A percentile compares a stretch with the other conserved stretches of the same genome.
Conservation (phyloP, 1,139 yeast genomes). For the Protomyces inundatus region DNA sequence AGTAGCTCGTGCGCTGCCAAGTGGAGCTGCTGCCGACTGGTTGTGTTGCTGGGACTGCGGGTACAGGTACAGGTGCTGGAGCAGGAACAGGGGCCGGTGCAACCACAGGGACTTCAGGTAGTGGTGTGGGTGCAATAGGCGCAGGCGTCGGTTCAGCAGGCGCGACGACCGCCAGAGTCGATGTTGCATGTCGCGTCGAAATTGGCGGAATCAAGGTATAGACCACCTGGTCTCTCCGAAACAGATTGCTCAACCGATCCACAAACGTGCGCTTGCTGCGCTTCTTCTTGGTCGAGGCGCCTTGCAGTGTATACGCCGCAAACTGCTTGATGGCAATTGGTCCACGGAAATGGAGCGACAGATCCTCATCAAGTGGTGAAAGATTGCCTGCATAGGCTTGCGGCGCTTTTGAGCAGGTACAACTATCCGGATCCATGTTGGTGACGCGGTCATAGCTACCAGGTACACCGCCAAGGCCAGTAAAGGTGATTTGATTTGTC, state of each 20-base stretch:
- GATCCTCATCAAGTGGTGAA: slow-evolving; percentile 81
- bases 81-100: slow-evolving; percentile 33
- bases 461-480: slow-evolving; percentile 61
- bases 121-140: slow-evolving; percentile 7
- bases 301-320: slow-evolving; percentile 60
- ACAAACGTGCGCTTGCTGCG: slow-evolving; percentile 43
- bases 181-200: slow-evolving; percentile 35
- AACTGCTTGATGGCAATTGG: slow-evolving; percentile 75
- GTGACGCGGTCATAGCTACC: slow-evolving; percentile 75
- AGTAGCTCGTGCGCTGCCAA: slow-evolving; percentile 76
- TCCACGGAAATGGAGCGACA: slow-evolving; percentile 91
- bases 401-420: slow-evolving; percentile 53
- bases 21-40: slow-evolving; percentile 40
- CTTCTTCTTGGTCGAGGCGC: slow-evolving; percentile 37
- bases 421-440: slow-evolving; percentile 59
- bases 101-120: slow-evolving; percentile 34
- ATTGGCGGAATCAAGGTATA: slow-evolving; percentile 72
- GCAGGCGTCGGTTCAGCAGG: slow-evolving; percentile 15
- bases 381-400: slow-evolving; percentile 63
- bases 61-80: background rate
- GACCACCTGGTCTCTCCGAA: slow-evolving; percentile 46
- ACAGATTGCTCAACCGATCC: slow-evolving; percentile 51
- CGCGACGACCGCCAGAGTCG: slow-evolving; percentile 39
- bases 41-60: slow-evolving; percentile 34
- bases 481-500: slow-evolving; percentile 62